Evolutionary conservation across 2,329 filamentous ascomycete species (phyloP).

Genomic region (Hypoxylon sp.): DNA sequence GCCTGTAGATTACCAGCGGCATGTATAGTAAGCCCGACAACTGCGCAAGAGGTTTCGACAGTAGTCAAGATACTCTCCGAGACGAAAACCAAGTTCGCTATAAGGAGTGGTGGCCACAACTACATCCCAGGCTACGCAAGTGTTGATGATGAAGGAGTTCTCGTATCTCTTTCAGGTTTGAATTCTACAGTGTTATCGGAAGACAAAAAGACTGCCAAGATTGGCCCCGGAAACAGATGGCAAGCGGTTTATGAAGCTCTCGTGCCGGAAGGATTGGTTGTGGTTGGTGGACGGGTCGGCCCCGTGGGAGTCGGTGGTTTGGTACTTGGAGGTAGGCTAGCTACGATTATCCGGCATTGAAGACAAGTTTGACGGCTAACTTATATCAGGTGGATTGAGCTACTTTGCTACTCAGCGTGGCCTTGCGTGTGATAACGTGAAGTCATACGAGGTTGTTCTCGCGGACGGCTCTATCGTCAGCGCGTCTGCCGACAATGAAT

Average conservation of each 20-base stretch:
- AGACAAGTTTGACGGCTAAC: too few relatives aligned
- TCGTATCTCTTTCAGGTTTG: conserved; percentile 50
- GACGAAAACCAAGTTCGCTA: conserved; percentile 36
- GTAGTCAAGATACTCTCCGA: conserved; percentile 38
- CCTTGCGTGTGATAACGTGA: conserved; percentile 37
- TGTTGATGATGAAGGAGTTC: conserved; percentile 42
- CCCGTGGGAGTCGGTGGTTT: conserved; percentile 45
- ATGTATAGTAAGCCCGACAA: conserved; percentile 42
- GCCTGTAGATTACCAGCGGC: conserved; percentile 37
- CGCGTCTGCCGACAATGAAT: conserved; percentile 38
- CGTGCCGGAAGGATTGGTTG: conserved; percentile 37
- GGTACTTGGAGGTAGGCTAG: conserved; percentile 44
- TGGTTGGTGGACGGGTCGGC: conserved; percentile 43
- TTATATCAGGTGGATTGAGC: conserved; percentile 30
- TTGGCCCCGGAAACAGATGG: conserved; percentile 47
- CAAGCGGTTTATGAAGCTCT: conserved; percentile 44
- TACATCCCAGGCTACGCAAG: conserved; percentile 42
- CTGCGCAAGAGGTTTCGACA: conserved; percentile 36
- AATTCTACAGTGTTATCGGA: conserved; percentile 44
- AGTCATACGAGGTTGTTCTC: conserved; percentile 41
- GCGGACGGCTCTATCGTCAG: conserved; percentile 41
- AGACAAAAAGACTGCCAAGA: conserved; percentile 42
- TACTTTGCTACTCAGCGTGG: conserved; percentile 45
- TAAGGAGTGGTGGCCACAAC: conserved; percentile 45
- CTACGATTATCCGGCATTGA: conserved; percentile 9